phyloP scores from a whole-genome alignment of 208 protist genomes.

The Trichomonas vaginalis region DNA sequence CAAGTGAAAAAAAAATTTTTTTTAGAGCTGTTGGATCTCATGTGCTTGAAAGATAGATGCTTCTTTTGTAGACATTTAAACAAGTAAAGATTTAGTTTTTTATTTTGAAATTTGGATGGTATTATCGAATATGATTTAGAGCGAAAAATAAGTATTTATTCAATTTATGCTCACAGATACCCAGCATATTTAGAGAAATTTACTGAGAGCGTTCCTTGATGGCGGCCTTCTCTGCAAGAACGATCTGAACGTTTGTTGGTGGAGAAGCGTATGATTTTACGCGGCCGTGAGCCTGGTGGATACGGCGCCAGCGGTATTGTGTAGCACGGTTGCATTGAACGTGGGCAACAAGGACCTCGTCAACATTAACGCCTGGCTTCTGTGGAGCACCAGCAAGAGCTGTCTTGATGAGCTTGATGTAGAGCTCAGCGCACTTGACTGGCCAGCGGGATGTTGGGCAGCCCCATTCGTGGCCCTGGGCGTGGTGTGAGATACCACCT shows the following conservation, averaged over 20 bases:
- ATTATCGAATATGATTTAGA: too few relatives aligned
- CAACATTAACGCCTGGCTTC: background rate
- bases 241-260: conserved; percentile 4
- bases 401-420: background rate
- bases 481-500: background rate
- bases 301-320: background rate
- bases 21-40: too few relatives aligned
- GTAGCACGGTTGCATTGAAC: background rate
- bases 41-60: too few relatives aligned
- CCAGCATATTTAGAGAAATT: too few relatives aligned
- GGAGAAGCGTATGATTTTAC: conserved; percentile 14
- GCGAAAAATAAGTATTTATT: too few relatives aligned
- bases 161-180: too few relatives aligned
- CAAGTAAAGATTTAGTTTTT: too few relatives aligned
- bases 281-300: background rate
- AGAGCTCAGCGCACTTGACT: background rate
- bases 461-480: background rate
- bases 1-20: too few relatives aligned
- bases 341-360: background rate
- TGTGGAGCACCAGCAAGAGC: background rate
- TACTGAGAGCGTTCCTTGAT: too few relatives aligned
- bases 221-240: background rate
- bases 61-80: too few relatives aligned
- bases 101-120: too few relatives aligned
- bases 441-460: background rate